phyloP scores from a whole-genome alignment of 2,329 filamentous ascomycete genomes.

The Hypoxylon sp. region DNA sequence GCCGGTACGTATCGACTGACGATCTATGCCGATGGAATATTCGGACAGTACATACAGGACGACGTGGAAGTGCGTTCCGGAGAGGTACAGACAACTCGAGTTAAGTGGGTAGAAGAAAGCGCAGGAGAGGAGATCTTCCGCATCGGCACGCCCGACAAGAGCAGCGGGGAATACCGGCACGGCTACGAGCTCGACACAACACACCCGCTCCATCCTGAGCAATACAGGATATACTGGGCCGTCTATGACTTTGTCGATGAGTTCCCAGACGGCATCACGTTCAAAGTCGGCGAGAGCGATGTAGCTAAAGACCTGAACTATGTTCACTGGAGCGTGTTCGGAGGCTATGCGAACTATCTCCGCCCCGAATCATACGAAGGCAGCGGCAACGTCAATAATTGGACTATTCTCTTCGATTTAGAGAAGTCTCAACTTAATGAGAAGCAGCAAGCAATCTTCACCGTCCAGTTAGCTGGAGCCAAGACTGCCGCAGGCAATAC shows the following conservation, averaged over 20 bases:
- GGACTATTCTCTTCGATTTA: slow-evolving; percentile 70
- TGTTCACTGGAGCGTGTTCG: slow-evolving; percentile 76
- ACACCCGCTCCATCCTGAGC: slow-evolving; percentile 66
- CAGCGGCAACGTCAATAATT: slow-evolving; percentile 69
- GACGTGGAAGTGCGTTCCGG: slow-evolving; percentile 61
- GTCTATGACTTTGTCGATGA: slow-evolving; percentile 72
- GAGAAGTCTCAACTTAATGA: slow-evolving; percentile 59
- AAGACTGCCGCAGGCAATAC: slow-evolving; percentile 72
- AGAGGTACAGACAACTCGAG: slow-evolving; percentile 57
- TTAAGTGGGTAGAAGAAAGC: slow-evolving; percentile 68
- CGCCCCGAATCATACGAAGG: slow-evolving; percentile 60
- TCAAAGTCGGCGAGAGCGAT: slow-evolving; percentile 68
- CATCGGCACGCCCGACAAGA: slow-evolving; percentile 74
- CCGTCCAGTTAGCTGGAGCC: slow-evolving; percentile 73
- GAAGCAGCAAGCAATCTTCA: slow-evolving; percentile 68
- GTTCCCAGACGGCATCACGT: slow-evolving; percentile 72
- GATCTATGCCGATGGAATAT: slow-evolving; percentile 73
- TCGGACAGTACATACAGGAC: slow-evolving; percentile 72
- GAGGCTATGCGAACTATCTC: slow-evolving; percentile 66
- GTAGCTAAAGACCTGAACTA: slow-evolving; percentile 70
- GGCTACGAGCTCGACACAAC: slow-evolving; percentile 65
- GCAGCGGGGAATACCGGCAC: slow-evolving; percentile 72
- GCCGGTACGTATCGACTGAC: slow-evolving; percentile 74
- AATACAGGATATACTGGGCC: slow-evolving; percentile 74
- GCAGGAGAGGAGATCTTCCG: slow-evolving; percentile 73